Conservation (phyloP, 2,329 filamentous ascomycete species). For the Aspergillus terreus region DNA sequence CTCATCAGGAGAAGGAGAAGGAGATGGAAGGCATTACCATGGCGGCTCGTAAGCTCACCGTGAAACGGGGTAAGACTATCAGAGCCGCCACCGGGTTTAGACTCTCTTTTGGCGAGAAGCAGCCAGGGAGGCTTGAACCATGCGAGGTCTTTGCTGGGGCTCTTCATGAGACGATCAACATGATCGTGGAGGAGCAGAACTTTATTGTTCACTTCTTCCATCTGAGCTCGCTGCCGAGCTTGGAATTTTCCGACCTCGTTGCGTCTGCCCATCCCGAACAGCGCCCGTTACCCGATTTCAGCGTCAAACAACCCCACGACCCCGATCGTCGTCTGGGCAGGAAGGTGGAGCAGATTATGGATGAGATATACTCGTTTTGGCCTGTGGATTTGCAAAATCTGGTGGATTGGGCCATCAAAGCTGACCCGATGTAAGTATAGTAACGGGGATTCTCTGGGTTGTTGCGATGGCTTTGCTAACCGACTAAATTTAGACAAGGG, state of each 20-base stretch:
- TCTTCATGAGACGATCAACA: conserved; percentile 74
- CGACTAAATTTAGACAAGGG: conserved; percentile 62
- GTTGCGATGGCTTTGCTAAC: conserved; percentile 13
- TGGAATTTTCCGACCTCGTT: conserved; percentile 81
- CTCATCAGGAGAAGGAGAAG: conserved; percentile 81
- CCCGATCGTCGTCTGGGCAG: conserved; percentile 83
- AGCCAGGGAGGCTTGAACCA: conserved; percentile 65
- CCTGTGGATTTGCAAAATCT: conserved; percentile 72
- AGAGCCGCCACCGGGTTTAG: conserved; percentile 41
- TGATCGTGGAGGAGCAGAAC: conserved; percentile 92
- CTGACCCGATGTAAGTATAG: conserved; percentile 72
- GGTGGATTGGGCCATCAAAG: conserved; percentile 76
- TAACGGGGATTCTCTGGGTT: neutral
- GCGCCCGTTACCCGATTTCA: conserved; percentile 69
- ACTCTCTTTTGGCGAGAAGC: conserved; percentile 46
- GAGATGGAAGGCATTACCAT: conserved; percentile 65
- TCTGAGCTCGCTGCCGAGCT: conserved; percentile 74
- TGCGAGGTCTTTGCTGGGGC: conserved; percentile 79
- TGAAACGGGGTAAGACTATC: conserved; percentile 84
- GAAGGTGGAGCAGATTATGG: conserved; percentile 81
- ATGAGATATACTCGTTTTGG: conserved; percentile 80
- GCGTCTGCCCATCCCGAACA: conserved; percentile 61
- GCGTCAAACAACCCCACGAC: conserved; percentile 73
- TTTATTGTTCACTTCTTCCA: conserved; percentile 98
- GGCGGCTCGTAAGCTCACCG: conserved; percentile 83